phyloP scores from a whole-genome alignment of 495 filamentous ascomycete species.

The Neurospora tetrasperma region DNA sequence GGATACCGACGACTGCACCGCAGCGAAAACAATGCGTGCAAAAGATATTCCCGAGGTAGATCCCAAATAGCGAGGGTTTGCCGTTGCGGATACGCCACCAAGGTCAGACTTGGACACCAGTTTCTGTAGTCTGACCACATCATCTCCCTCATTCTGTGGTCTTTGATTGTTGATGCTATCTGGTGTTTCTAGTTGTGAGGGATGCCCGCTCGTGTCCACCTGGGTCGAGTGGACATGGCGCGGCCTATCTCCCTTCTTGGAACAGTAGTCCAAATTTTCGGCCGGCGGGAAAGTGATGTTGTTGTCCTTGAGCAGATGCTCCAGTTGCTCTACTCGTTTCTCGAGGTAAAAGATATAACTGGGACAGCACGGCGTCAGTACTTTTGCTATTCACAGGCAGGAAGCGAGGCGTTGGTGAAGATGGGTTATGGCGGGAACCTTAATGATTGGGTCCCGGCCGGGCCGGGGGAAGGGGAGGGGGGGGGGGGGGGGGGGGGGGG shows the following conservation, averaged over 20 bases:
- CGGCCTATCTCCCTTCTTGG: conserved; percentile 40
- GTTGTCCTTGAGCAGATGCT: conserved; percentile 61
- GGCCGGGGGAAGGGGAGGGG: not conserved
- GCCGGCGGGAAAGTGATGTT: conserved; percentile 62
- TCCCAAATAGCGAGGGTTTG: conserved; percentile 71
- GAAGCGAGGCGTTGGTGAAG: not conserved
- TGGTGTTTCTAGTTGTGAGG: conserved; percentile 2
- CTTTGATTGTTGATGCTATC: conserved; percentile 20
- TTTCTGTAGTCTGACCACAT: conserved; percentile 29
- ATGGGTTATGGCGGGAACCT: conserved; percentile 4
- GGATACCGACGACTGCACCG: conserved; percentile 77
- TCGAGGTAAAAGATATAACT: conserved; percentile 95
- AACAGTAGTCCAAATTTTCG: conserved; percentile 66
- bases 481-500: not conserved
- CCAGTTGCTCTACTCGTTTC: conserved; percentile 71
- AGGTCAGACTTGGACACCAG: conserved; percentile 68
- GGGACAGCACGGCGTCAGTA: conserved; percentile 11
- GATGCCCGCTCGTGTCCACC: conserved; percentile 8
- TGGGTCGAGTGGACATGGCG: conserved; percentile 23
- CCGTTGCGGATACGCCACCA: conserved; percentile 64
- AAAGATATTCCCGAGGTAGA: conserved; percentile 90
- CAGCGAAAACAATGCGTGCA: conserved; percentile 87
- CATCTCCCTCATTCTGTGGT: conserved; percentile 31
- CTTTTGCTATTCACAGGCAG: not conserved
- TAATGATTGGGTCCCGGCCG: not conserved